Evolutionary conservation across 192 early-diverging fungal genomes (phyloP).

Genomic region (Coemansia sp.): DNA sequence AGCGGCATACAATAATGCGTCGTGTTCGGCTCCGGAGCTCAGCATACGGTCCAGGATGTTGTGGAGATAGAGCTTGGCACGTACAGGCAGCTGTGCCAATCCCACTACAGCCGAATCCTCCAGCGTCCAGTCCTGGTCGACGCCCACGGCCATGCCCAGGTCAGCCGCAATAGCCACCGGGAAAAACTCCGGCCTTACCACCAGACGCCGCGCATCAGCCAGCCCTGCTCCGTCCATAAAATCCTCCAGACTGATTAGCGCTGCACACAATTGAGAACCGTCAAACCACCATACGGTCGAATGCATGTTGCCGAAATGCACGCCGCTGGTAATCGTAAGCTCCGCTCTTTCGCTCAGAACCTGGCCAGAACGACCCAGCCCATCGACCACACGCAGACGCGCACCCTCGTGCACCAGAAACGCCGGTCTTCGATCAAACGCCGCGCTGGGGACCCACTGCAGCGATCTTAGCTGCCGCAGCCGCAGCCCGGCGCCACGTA

Average conservation of each 20-base stretch:
- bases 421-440: constrained; percentile 26
- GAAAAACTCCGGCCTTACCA: constrained; percentile 38
- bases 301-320: constrained; percentile 55
- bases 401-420: constrained; percentile 48
- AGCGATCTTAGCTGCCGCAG: constrained; percentile 36
- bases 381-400: constrained; percentile 20
- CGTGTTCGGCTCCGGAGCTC: constrained; percentile 21
- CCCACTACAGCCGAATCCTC: constrained; percentile 32
- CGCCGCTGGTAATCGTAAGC: constrained; percentile 33
- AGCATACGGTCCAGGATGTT: constrained; percentile 44
- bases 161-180: constrained; percentile 45
- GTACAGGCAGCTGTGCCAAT: constrained; percentile 28
- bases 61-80: constrained; percentile 48
- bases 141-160: constrained; percentile 42
- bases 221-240: constrained; percentile 44
- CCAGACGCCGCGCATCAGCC: neutral
- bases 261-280: constrained; percentile 36
- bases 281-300: constrained; percentile 53
- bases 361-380: neutral
- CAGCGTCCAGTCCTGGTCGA: constrained; percentile 52
- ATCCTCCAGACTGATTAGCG: constrained; percentile 48
- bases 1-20: constrained; percentile 52
- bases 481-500: constrained; percentile 11
- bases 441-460: constrained; percentile 52
- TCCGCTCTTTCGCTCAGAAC: constrained; percentile 24